These are phyloP conservation scores for Acer campestre DNA, from an alignment of 345 rosid genomes.

Conservation along the genomic window DNA sequence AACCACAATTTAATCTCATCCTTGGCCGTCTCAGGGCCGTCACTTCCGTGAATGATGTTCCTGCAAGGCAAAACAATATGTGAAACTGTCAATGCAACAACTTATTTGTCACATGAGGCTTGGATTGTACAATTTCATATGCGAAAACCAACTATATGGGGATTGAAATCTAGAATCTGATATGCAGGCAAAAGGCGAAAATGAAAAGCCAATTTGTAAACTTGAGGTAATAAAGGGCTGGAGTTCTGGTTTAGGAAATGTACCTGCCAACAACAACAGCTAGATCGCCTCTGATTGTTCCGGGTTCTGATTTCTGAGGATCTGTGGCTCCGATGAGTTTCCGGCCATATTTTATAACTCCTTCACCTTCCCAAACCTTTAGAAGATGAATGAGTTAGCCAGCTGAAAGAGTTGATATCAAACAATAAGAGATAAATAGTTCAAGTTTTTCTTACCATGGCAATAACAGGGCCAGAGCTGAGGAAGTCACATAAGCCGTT, in stretches of 20 bases:
- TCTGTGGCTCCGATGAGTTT: constrained; percentile 98
- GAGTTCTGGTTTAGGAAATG: neutral
- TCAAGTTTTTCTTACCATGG: constrained; percentile 64
- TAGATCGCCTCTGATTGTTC: constrained; percentile 96
- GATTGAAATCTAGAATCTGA: neutral
- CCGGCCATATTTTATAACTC: constrained; percentile 87
- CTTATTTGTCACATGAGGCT: neutral
- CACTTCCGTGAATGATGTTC: constrained; percentile 97
- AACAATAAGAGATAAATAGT: neutral
- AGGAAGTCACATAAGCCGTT: constrained; percentile 91
- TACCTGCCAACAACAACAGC: constrained; percentile 97
- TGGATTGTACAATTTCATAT: too few relatives aligned
- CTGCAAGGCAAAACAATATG: constrained; percentile 36
- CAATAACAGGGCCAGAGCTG: constrained; percentile 98
- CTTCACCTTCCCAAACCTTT: constrained; percentile 99
- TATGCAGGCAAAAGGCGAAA: neutral
- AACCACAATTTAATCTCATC: constrained; percentile 93
- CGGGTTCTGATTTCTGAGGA: constrained; percentile 98
- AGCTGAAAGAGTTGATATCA: neutral
- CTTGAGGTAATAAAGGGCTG: neutral
- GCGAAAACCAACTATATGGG: neutral
- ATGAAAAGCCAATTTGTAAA: neutral
- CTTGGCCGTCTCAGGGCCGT: constrained; percentile 96
- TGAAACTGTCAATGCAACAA: neutral
- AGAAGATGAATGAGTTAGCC: constrained; percentile 11